A percentile compares a stretch with the other conserved stretches of the same genome.
phyloP scores from a whole-genome alignment of 805 yeast species.

The Saccharomycopsis sp. region DNA sequence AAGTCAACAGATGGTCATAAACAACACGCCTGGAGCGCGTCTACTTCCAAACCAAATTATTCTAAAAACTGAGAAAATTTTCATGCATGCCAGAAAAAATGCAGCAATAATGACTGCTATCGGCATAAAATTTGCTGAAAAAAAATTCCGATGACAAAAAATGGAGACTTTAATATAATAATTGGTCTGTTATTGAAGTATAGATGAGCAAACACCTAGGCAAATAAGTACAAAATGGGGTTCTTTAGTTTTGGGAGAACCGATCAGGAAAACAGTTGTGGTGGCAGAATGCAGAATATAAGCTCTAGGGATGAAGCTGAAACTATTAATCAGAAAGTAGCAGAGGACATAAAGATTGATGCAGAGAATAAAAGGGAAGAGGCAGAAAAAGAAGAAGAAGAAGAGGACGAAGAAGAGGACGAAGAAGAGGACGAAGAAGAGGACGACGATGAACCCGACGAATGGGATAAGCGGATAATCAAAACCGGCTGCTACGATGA shows the following conservation, averaged over 20 bases:
- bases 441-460: conserved; percentile 62
- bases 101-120: background rate
- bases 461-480: conserved; percentile 68
- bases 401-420: background rate
- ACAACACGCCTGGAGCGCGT: too few relatives aligned
- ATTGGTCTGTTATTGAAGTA: too few relatives aligned
- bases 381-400: too few relatives aligned
- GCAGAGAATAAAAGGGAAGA: too few relatives aligned
- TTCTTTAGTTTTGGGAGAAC: background rate
- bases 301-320: too few relatives aligned
- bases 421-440: conserved; percentile 11
- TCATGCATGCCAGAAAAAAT: background rate
- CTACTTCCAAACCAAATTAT: too few relatives aligned
- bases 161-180: background rate
- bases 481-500: conserved; percentile 75
- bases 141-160: background rate
- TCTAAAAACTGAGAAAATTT: background rate
- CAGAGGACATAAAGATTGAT: too few relatives aligned
- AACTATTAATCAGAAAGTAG: too few relatives aligned
- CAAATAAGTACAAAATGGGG: background rate
- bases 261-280: background rate
- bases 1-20: too few relatives aligned
- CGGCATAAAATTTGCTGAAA: background rate
- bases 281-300: background rate
- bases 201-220: background rate